Base-by-base conservation (phyloP, 495 filamentous ascomycete species). In the Elaphomyces granulatus region DNA sequence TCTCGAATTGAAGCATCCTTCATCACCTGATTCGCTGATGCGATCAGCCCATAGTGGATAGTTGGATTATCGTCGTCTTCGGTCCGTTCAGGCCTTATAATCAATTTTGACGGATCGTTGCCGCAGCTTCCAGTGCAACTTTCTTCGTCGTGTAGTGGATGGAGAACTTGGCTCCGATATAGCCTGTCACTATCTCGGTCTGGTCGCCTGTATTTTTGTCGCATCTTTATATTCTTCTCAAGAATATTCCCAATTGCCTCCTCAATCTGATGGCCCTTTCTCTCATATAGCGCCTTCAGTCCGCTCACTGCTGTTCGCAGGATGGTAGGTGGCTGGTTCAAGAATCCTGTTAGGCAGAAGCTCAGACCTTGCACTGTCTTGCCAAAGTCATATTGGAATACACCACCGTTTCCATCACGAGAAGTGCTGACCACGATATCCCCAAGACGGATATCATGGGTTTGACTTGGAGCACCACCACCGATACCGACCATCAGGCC, bases 401-500 rank as follows among this genome's bases (percentile, higher is more conserved):
- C 44, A 1, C 39, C 43, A 26, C 43, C 43, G 40, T 26, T 34
- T n/a, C n/a, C n/a, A n/a, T n/a, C n/a, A n/a, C n/a, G n/a, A n/a
- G 44, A 34, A 15, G 37, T 40, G 19, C 44, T 43, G 2, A 46
- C 44, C 30, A 46, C 44, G 14, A 46, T 40, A 38, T 46, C 44
- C 15, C 44, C 44, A 17, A 46, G 32, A 16, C 44, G 40, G 30
- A 46, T 38, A 38, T 46, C 40, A 8, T 34, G 30, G 3, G 10
- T 20, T 15, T 33, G 9, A 1, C 20, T 20, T 6, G 54, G 50
- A 2, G 58, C 65, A 15, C 61, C 64, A n/a, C 52, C 8, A 56
- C 64, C 34, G 21, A 67, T 64, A 9, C 64, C 67, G 10, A 74
- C 64, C 51, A 71, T 64, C 21, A 72, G 48, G 19, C 55, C 44